Percentiles rank a stretch among this genome's conserved stretches.
These are phyloP conservation scores for Hyaloscypha finlandica DNA, from an alignment of 495 filamentous ascomycete species.

Conservation along the genomic window DNA sequence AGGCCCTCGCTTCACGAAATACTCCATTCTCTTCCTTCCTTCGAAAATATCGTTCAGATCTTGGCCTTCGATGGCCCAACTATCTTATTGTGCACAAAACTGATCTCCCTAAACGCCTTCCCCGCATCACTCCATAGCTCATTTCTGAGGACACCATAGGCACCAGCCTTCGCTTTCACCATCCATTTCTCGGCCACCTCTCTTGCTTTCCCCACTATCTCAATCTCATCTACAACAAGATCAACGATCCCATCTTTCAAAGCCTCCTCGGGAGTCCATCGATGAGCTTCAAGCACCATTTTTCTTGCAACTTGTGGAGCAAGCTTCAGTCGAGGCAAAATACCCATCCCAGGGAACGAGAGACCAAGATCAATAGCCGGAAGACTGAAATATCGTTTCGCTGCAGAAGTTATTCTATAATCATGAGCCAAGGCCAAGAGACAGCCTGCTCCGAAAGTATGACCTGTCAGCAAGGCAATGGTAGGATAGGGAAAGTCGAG, in stretches of 20 bases:
- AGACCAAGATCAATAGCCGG: conserved; percentile 52
- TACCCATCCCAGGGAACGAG: conserved; percentile 52
- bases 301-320: conserved; percentile 48
- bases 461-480: neutral
- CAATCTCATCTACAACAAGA: conserved; percentile 45
- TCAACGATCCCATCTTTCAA: conserved; percentile 52
- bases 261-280: conserved; percentile 51
- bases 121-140: conserved; percentile 54
- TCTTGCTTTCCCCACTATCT: conserved; percentile 48
- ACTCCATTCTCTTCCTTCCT: too few species aligned
- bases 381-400: conserved; percentile 34
- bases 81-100: conserved; percentile 48
- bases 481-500: neutral
- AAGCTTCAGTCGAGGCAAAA: conserved; percentile 49
- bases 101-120: conserved; percentile 48
- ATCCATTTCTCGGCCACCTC: conserved; percentile 43
- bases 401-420: neutral
- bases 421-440: neutral
- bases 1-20: too few species aligned
- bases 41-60: neutral
- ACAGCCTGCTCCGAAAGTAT: neutral
- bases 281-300: conserved; percentile 53
- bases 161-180: conserved; percentile 52
- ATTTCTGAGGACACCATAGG: conserved; percentile 48
- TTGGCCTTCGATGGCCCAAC: neutral